Percentiles rank a stretch among this genome's conserved stretches.
Conservation (phyloP, 2,329 filamentous ascomycete species). For the Penicillium capsulatum region DNA sequence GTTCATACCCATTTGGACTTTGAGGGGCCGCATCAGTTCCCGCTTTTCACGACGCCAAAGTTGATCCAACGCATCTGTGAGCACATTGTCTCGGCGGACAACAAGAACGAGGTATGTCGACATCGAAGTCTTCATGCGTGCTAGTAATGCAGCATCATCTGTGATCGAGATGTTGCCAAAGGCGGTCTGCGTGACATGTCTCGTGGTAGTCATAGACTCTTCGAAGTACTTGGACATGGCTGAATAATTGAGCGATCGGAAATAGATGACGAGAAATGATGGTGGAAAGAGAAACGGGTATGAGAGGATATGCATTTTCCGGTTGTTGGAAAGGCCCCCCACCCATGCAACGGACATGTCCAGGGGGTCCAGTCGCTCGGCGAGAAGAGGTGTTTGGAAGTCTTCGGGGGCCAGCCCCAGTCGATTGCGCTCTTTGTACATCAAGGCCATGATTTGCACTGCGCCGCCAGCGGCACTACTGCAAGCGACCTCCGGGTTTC, state of each 20-base stretch:
- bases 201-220: slow-evolving; percentile 52
- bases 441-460: slow-evolving; percentile 65
- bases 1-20: slow-evolving; percentile 79
- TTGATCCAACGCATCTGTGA: slow-evolving; percentile 76
- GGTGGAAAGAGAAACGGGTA: slow-evolving; percentile 76
- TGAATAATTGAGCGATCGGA: slow-evolving; percentile 81
- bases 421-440: slow-evolving; percentile 67
- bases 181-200: slow-evolving; percentile 45
- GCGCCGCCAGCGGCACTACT: slow-evolving; percentile 73
- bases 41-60: slow-evolving; percentile 80
- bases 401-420: slow-evolving; percentile 64
- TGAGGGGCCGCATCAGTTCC: slow-evolving; percentile 79
- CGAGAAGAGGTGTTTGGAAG: slow-evolving; percentile 71
- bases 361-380: slow-evolving; percentile 69
- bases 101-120: slow-evolving; percentile 68
- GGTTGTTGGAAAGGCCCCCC: slow-evolving; percentile 56
- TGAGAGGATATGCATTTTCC: slow-evolving; percentile 69
- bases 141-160: slow-evolving; percentile 59
- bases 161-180: slow-evolving; percentile 44
- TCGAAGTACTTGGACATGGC: slow-evolving; percentile 79
- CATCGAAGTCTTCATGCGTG: slow-evolving; percentile 62
- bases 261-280: slow-evolving; percentile 71
- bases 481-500: slow-evolving; percentile 63
- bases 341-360: slow-evolving; percentile 71
- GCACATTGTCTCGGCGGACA: slow-evolving; percentile 62